phyloP scores from a whole-genome alignment of 768 basidiomycete genomes.

The Panus rudis region DNA sequence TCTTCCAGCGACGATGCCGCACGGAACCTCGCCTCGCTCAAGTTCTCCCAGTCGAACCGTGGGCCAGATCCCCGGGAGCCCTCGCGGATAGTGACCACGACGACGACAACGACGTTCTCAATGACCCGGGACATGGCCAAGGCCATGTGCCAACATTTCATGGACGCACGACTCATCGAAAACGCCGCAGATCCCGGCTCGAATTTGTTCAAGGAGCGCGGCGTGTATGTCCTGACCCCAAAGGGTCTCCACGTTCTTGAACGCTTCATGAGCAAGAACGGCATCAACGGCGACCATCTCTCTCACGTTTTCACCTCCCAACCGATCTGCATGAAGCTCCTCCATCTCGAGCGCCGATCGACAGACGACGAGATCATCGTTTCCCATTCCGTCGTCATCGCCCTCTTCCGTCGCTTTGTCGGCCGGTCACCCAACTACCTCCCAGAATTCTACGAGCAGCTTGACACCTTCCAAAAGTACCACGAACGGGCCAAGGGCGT shows the following conservation, averaged over 20 bases:
- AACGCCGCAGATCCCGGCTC: constrained; percentile 88
- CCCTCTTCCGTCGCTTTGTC: constrained; percentile 92
- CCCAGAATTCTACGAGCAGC: constrained; percentile 35
- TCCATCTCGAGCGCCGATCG: constrained; percentile 90
- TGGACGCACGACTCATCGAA: constrained; percentile 97
- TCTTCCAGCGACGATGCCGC: constrained; percentile 86
- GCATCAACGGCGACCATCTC: constrained; percentile 91
- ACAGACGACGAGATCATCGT: constrained; percentile 97
- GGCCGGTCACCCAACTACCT: constrained; percentile 82
- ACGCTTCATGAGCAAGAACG: constrained; percentile 99
- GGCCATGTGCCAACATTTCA: constrained; percentile 99
- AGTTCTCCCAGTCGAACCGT: constrained; percentile 98
- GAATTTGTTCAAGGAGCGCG: constrained; percentile 94
- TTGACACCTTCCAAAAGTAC: constrained; percentile 66
- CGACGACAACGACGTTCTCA: constrained; percentile 98
- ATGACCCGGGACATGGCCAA: constrained; percentile 99
- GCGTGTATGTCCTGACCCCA: constrained; percentile 91
- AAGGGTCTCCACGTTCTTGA: constrained; percentile 98
- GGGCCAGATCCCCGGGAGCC: constrained; percentile 98
- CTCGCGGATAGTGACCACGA: constrained; percentile 96
- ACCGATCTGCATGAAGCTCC: constrained; percentile 94
- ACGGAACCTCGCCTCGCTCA: constrained; percentile 86
- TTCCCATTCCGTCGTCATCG: constrained; percentile 87
- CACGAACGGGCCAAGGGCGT: constrained; percentile 75
- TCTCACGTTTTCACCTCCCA: constrained; percentile 84